Conservation (phyloP, 2,329 filamentous ascomycete genomes). For the Aspergillus phoenicis region DNA sequence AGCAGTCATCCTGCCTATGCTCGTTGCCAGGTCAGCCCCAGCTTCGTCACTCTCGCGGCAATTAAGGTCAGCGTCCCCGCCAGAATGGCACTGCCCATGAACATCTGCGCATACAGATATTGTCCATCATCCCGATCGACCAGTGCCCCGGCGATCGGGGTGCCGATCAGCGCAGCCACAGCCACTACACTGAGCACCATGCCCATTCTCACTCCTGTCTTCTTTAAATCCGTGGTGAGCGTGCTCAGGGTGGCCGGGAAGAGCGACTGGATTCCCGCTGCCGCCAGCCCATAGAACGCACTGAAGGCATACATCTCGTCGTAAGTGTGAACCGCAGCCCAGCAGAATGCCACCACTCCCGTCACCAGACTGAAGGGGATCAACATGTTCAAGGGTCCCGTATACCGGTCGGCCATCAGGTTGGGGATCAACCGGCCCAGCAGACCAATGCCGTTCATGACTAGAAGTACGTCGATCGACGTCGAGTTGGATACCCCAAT, state of each 20-base stretch:
- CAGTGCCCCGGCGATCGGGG: constrained; percentile 58
- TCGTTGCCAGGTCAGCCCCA: constrained; percentile 39
- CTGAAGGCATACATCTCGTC: constrained; percentile 64
- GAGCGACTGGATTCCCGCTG: constrained; percentile 65
- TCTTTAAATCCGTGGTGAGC: constrained; percentile 56
- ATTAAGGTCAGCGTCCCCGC: constrained; percentile 48
- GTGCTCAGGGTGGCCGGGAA: constrained; percentile 65
- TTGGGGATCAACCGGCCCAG: constrained; percentile 62
- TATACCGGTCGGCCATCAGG: constrained; percentile 58
- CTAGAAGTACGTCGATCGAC: constrained; percentile 63
- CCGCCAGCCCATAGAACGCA: constrained; percentile 64
- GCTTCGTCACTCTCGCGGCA: constrained; percentile 43
- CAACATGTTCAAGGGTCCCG: constrained; percentile 64
- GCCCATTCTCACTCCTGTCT: constrained; percentile 59
- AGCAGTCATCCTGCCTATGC: constrained; percentile 24
- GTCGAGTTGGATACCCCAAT: constrained; percentile 46
- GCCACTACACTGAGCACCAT: constrained; percentile 58
- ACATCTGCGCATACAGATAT: constrained; percentile 57
- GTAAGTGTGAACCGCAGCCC: constrained; percentile 58
- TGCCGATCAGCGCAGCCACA: constrained; percentile 57
- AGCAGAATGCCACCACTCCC: constrained; percentile 53
- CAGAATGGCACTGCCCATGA: constrained; percentile 50
- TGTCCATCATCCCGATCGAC: constrained; percentile 49
- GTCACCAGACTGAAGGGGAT: constrained; percentile 53
- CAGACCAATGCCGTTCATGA: constrained; percentile 66